Evolutionary conservation across 1,284 basidiomycete species (phyloP), one percentile per base, ranked within the genome.

Genomic region (Naganishia cerealis): DNA sequence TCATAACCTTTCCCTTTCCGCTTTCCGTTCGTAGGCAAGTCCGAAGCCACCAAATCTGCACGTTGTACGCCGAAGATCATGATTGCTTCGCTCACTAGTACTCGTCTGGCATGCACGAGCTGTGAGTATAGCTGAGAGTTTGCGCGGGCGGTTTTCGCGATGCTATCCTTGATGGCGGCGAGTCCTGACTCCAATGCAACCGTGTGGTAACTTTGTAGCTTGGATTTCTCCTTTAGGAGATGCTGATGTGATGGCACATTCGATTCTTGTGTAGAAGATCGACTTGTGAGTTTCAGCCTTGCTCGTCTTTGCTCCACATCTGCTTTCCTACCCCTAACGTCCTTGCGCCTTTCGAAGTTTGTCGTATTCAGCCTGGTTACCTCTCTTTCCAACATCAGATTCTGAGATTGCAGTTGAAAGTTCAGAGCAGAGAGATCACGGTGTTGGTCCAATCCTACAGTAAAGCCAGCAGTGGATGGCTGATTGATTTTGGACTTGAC

Each of bases 21-120:
- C 13, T 29, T 50, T 24, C 46, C 46, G 7, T 9, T 50, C 46
- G 46, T 24, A 50, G 46, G 24, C 46, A 50, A 50, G 46, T 24
- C 46, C n/a, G 46, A 50, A 21, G 21, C 46, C 46, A 50, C 24
- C 9, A 24, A 21, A 50, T 50, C 46, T 21, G 46, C 24, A 13
- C 26, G 52, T 13, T 33, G 52, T n/a, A 65, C 21, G n/a, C 63
- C 63, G 24, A 66, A 66, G 24, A 66, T 48, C 12, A 26, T 39
- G 40, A 66, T 26, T 42, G 46, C 54, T 26, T 56, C 63, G 3
- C 33, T 15, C 15, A 66, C 63, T 33, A 66, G 55, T n/a, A 66
- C 40, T 29, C 63, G 40, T 12, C 63, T 40, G 9, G 63, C 63
- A 12, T 66, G 53, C 15, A 46, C 38, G 36, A 63, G 50, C 50